These are phyloP conservation scores for Sedum album DNA, from an alignment of 164 flowering plant genomes.

Conservation along the genomic window DNA sequence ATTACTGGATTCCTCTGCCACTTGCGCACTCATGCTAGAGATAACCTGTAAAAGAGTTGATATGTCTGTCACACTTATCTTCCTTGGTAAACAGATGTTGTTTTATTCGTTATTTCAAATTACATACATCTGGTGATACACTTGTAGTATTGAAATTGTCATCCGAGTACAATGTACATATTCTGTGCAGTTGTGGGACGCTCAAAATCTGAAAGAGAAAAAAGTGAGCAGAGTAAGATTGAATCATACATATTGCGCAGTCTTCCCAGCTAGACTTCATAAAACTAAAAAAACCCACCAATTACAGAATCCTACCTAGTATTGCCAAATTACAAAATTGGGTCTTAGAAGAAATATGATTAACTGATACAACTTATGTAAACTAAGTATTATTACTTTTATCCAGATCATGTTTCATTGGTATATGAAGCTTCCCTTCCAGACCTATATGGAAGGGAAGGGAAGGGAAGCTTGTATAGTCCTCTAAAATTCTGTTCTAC, in stretches of 20 bases:
- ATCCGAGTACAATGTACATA: constrained; percentile 72
- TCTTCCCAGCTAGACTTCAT: too few relatives aligned
- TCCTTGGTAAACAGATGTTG: neutral
- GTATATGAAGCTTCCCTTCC: neutral
- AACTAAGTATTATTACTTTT: neutral
- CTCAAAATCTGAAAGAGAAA: constrained; percentile 50
- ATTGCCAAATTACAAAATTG: too few relatives aligned
- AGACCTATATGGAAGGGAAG: constrained; percentile 1
- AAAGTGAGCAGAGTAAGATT: neutral
- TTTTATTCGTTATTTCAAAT: neutral
- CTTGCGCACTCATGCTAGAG: constrained; percentile 56
- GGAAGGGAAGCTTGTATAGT: too few relatives aligned
- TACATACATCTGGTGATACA: constrained; percentile 57
- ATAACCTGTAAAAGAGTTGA: constrained; percentile 48
- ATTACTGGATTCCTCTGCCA: constrained; percentile 55
- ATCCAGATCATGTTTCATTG: neutral
- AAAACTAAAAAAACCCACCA: too few relatives aligned
- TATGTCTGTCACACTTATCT: neutral
- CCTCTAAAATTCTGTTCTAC: too few relatives aligned
- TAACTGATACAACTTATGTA: too few relatives aligned
- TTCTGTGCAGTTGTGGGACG: constrained; percentile 68
- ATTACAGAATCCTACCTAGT: too few relatives aligned
- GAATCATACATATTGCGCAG: neutral
- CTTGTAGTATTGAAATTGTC: constrained; percentile 49
- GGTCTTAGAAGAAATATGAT: too few relatives aligned